Conservation (phyloP, 2,329 filamentous ascomycete species). For the Helotiales sp. region DNA sequence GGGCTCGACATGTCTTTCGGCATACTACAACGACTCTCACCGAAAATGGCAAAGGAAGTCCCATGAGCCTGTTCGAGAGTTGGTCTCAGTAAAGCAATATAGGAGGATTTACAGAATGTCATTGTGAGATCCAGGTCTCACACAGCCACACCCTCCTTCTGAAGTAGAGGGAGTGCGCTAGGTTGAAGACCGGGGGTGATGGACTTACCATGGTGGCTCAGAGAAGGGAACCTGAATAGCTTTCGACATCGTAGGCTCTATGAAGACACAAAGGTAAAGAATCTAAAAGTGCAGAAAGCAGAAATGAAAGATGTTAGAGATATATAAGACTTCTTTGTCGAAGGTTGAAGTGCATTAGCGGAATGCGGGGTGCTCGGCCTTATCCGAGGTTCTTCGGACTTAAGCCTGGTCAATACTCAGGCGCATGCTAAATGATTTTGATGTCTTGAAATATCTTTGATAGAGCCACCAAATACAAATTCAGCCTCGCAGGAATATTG, state of each 20-base stretch:
- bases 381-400: background rate
- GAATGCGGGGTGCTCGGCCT: background rate
- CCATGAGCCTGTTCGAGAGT: slow-evolving; percentile 49
- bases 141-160: too few relatives aligned
- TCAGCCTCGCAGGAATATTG: too few relatives aligned
- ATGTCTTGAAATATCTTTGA: background rate
- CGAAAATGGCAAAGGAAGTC: slow-evolving; percentile 73
- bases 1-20: slow-evolving; percentile 67
- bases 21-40: slow-evolving; percentile 62
- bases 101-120: too few relatives aligned
- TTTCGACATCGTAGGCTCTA: background rate
- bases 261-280: background rate
- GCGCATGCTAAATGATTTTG: background rate
- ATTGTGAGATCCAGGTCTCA: too few relatives aligned
- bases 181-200: background rate
- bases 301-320: background rate
- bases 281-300: background rate
- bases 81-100: too few relatives aligned
- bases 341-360: background rate
- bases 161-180: too few relatives aligned
- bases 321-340: background rate
- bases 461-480: too few relatives aligned
- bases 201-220: background rate
- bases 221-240: background rate
- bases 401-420: background rate